Conservation (phyloP, 306 rosid genomes). For the Alnus glutinosa region DNA sequence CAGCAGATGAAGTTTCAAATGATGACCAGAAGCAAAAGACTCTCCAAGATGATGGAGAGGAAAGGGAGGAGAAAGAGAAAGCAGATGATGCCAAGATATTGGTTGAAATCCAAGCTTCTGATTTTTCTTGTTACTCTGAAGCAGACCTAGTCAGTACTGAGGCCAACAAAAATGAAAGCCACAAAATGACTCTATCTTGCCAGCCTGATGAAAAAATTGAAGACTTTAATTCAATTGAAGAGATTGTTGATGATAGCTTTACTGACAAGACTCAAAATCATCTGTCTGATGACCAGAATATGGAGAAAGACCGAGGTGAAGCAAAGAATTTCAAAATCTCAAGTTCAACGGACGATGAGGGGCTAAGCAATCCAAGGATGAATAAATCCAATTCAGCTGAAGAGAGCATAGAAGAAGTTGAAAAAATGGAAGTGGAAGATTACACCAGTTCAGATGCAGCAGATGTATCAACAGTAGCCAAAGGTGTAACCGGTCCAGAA, state of each 20-base stretch:
- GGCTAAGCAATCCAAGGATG: slow-evolving; percentile 7
- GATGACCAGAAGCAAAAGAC: background rate
- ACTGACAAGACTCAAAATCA: background rate
- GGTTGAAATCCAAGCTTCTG: background rate
- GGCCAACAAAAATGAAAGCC: too few relatives aligned
- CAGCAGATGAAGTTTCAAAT: slow-evolving; percentile 26
- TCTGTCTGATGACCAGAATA: slow-evolving; percentile 12
- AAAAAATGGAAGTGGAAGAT: slow-evolving; percentile 12
- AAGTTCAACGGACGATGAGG: slow-evolving; percentile 15
- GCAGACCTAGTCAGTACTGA: background rate
- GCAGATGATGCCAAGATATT: slow-evolving; percentile 2
- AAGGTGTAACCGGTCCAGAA: slow-evolving; percentile 9
- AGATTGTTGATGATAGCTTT: slow-evolving; percentile 1
- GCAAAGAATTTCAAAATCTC: slow-evolving; percentile 10
- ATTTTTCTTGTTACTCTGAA: background rate
- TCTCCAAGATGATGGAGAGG: slow-evolving; percentile 30
- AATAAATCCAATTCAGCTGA: slow-evolving; percentile 18
- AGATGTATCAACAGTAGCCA: background rate
- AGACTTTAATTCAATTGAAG: slow-evolving; percentile 3
- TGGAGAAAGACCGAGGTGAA: slow-evolving; percentile 19
- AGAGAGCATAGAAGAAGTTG: background rate
- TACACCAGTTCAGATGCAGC: background rate
- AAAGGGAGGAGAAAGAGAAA: slow-evolving; percentile 18
- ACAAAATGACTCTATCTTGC: background rate
- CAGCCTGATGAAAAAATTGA: slow-evolving; percentile 1